Percentiles rank a stretch among this genome's conserved stretches.
Evolutionary conservation across 2,329 filamentous ascomycete genomes (phyloP).

Genomic region (Aspergillus luchuensis): DNA sequence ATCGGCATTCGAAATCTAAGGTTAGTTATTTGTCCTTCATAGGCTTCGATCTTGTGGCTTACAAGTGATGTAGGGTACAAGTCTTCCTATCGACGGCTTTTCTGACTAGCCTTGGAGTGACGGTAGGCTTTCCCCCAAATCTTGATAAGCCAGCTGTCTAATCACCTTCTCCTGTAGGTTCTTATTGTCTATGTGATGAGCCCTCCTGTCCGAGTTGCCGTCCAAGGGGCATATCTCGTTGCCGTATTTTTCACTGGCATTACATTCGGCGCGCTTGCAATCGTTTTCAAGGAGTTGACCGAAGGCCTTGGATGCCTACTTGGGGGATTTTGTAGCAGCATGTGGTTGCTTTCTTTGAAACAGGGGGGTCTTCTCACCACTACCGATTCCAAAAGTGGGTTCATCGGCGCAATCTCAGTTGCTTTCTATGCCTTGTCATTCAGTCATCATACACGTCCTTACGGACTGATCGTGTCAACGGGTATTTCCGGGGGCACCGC

Average conservation of each 20-base stretch:
- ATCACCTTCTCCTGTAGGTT: constrained; percentile 45
- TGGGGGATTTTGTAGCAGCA: constrained; percentile 80
- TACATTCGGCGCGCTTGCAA: constrained; percentile 70
- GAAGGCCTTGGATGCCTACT: constrained; percentile 84
- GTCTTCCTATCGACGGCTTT: constrained; percentile 79
- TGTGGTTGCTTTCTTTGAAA: constrained; percentile 85
- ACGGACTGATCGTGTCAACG: constrained; percentile 73
- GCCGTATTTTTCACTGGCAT: constrained; percentile 72
- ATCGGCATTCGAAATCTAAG: constrained; percentile 80
- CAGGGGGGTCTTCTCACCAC: constrained; percentile 72
- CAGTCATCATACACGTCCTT: constrained; percentile 73
- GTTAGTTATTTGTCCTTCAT: constrained; percentile 33
- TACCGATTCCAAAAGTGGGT: constrained; percentile 65
- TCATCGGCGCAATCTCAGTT: constrained; percentile 73
- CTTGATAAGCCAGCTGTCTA: background rate
- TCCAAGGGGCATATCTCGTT: constrained; percentile 86
- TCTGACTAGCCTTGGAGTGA: constrained; percentile 70
- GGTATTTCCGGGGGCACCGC: constrained; percentile 81
- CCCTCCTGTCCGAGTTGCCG: constrained; percentile 69
- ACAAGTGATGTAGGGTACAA: constrained; percentile 57
- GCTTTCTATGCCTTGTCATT: constrained; percentile 74
- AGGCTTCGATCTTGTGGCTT: constrained; percentile 10
- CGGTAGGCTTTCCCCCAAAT: constrained; percentile 45
- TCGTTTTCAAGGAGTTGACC: constrained; percentile 81
- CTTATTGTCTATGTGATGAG: constrained; percentile 88